Evolutionary conservation across 2,329 filamentous ascomycete genomes (phyloP), one percentile per base, ranked within the genome.

Genomic region (Penicillium expansum): DNA sequence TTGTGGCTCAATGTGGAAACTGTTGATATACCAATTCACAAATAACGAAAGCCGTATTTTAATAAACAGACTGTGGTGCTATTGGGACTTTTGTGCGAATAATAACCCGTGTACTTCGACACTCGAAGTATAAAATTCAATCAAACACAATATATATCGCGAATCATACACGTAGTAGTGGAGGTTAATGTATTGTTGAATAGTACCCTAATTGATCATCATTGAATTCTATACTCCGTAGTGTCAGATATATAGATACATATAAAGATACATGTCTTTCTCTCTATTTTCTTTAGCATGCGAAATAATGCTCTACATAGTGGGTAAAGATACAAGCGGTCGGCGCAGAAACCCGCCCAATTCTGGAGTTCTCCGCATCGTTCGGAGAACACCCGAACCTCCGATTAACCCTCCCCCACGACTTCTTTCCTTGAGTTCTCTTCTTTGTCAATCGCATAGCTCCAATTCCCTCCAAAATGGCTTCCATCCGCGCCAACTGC

Each of bases 401-500:
- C 24, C 24, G 47, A 55, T 55, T 18, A 11, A 16, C 38, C 22
- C 29, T 44, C 29, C 44, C 24, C 27, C 33, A 41, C 39, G 22
- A 27, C 29, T 30, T 50, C 44, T 35, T 37, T 48, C 38, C 43
- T 47, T 35, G 22, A 37, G 24, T 50, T 27, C 33, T 33, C 24
- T 44, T 37, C 47, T 37, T 42, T 18, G 13, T 20, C 18, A 37
- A 39, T 51, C 43, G 43, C 48, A 44, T 22, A 52, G 43, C 42
- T 45, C 57, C n/a, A 62, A 75, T 70, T 57, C 73, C 77, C 66
- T 69, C 74, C 59, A 67, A 65, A 29, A 75, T 79, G 69, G 74
- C 79, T 45, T 71, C 74, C 7, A 75, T 81, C 52, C 77, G 79
- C 56, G 78, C 80, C 47, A 83, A 80, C 64, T 82, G 81, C 61